Percentiles rank a stretch among this genome's conserved stretches.
Conservation (phyloP, 129 eudicot genomes). For the Chrysanthemum seticuspe region DNA sequence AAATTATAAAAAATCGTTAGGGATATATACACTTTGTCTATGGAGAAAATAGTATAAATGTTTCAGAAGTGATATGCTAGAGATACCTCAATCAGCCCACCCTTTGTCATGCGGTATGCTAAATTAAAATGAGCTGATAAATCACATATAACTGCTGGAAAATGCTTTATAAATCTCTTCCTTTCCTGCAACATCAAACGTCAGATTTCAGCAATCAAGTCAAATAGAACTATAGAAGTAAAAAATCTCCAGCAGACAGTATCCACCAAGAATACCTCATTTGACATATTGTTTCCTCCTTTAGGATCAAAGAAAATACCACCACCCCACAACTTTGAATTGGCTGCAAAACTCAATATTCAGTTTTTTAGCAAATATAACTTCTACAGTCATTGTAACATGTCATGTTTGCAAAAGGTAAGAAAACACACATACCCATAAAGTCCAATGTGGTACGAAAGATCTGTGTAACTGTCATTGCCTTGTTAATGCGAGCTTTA, state of each 20-base stretch:
- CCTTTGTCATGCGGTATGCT: conserved; percentile 67
- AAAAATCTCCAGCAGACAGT: conserved; percentile 1
- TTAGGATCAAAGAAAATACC: conserved; percentile 67
- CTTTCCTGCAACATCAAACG: conserved; percentile 54
- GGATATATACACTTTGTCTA: neutral
- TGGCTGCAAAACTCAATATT: conserved; percentile 52
- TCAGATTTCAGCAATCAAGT: neutral
- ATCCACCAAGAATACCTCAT: conserved; percentile 46
- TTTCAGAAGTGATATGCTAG: conserved; percentile 4
- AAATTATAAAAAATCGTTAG: neutral
- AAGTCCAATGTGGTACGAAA: conserved; percentile 79
- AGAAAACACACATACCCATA: conserved; percentile 53
- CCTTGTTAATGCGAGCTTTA: conserved; percentile 47
- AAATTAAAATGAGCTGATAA: conserved; percentile 62
- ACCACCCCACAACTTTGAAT: conserved; percentile 66
- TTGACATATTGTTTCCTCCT: conserved; percentile 43
- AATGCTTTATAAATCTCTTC: conserved; percentile 43
- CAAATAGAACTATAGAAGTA: neutral
- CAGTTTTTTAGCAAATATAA: conserved; percentile 11
- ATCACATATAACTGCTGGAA: conserved; percentile 76
- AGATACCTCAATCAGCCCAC: conserved; percentile 75
- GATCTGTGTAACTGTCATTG: conserved; percentile 74
- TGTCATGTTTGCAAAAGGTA: conserved; percentile 4
- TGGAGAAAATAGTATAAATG: conserved; percentile 4
- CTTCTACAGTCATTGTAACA: conserved; percentile 1